Percentiles rank a stretch among this genome's conserved stretches.
Evolutionary conservation across 2,329 filamentous ascomycete species (phyloP).

Genomic region (Volutella citrinella): DNA sequence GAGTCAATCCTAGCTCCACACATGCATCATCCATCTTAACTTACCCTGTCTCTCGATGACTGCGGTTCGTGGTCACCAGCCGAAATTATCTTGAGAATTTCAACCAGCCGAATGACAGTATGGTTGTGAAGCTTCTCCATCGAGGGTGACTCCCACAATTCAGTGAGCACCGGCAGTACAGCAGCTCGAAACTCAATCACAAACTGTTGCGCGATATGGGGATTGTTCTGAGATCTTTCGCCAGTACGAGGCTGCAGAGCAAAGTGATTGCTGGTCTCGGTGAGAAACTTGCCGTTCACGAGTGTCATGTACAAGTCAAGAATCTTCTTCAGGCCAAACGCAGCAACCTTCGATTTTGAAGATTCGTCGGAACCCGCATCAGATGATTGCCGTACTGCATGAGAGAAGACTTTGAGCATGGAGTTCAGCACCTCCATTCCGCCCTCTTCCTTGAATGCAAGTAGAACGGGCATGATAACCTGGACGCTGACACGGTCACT

Average conservation of each 20-base stretch:
- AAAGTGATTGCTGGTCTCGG: constrained; percentile 66
- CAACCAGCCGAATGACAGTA: constrained; percentile 75
- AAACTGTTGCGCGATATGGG: constrained; percentile 63
- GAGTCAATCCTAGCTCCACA: too few relatives aligned
- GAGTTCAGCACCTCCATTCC: constrained; percentile 73
- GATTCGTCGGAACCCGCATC: constrained; percentile 45
- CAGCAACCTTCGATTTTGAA: constrained; percentile 47
- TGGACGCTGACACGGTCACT: constrained; percentile 49
- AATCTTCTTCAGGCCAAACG: constrained; percentile 72
- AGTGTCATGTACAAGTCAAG: constrained; percentile 77
- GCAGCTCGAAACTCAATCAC: constrained; percentile 81
- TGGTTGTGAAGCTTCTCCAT: constrained; percentile 76
- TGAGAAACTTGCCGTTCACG: constrained; percentile 73
- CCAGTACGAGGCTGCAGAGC: constrained; percentile 38
- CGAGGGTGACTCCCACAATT: constrained; percentile 82
- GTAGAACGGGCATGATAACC: constrained; percentile 71
- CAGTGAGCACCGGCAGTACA: constrained; percentile 70
- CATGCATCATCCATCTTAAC: constrained; percentile 14
- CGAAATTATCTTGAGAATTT: constrained; percentile 77
- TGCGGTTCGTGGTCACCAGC: constrained; percentile 72
- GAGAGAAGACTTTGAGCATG: constrained; percentile 66
- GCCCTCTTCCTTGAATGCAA: constrained; percentile 79
- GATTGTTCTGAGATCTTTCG: constrained; percentile 40
- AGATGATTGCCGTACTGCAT: constrained; percentile 25
- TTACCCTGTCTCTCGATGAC: constrained; percentile 60